These are phyloP conservation scores for Kluyveromyces aestuarii DNA, from an alignment of 805 yeast genomes.

Conservation along the genomic window DNA sequence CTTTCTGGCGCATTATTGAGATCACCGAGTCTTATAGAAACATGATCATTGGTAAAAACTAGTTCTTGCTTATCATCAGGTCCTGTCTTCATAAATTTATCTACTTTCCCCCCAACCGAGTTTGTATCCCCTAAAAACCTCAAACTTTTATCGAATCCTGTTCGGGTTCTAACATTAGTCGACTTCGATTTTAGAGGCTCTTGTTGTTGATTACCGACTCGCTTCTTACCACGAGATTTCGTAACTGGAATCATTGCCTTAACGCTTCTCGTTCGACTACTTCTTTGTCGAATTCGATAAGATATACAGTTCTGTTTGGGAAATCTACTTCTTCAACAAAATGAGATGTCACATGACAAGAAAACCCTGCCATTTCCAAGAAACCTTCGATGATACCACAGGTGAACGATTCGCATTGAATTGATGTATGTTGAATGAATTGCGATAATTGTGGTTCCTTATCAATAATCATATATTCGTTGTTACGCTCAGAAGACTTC, in stretches of 20 bases:
- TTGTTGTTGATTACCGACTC: not conserved
- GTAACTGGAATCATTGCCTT: conserved; percentile 14
- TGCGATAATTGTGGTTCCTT: conserved; percentile 58
- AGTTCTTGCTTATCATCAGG: not conserved
- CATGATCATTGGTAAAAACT: conserved; percentile 3
- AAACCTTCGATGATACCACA: conserved; percentile 88
- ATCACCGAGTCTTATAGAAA: conserved; percentile 1
- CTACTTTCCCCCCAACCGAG: not conserved
- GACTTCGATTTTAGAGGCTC: conserved; percentile 12
- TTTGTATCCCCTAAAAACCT: conserved; percentile 3
- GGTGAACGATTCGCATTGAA: conserved; percentile 73
- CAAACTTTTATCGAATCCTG: not conserved
- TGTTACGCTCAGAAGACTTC: conserved; percentile 56
- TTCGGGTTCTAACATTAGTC: conserved; percentile 8
- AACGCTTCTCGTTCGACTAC: conserved; percentile 47
- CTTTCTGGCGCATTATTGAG: not conserved
- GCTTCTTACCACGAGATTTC: not conserved
- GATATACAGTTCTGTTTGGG: conserved; percentile 63
- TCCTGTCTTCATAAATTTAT: not conserved
- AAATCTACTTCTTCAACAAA: conserved; percentile 48
- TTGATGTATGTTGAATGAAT: conserved; percentile 64
- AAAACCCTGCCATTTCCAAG: conserved; percentile 58
- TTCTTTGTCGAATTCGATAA: conserved; percentile 58
- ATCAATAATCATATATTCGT: conserved; percentile 74
- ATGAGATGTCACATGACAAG: conserved; percentile 73